Evolutionary conservation across 306 rosid species (phyloP).

Genomic region (Acacia acuminata): DNA sequence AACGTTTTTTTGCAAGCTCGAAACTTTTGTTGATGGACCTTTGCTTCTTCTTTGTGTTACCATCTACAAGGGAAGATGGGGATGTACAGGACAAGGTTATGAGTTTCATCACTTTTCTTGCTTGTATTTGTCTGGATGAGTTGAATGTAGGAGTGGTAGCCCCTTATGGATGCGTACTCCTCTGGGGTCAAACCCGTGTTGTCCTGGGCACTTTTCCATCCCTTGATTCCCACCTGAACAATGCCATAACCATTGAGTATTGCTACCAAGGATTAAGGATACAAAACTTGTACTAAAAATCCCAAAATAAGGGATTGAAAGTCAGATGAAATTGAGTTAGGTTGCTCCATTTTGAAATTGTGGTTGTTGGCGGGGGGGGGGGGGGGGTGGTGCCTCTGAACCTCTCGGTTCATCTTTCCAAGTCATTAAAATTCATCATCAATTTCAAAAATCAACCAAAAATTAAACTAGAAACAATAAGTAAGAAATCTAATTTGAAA

Average conservation of each 20-base stretch:
- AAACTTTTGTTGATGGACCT: slow-evolving; percentile 41
- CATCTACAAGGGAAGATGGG: slow-evolving; percentile 47
- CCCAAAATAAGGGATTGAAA: neutral
- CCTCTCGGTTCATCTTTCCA: too few species aligned
- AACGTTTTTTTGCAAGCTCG: slow-evolving; percentile 42
- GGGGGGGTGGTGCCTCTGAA: too few species aligned
- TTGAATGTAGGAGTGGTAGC: slow-evolving; percentile 62
- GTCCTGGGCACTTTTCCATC: slow-evolving; percentile 76
- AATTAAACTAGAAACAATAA: too few species aligned
- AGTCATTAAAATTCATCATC: too few species aligned
- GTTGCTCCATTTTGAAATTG: neutral
- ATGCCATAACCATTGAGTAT: neutral
- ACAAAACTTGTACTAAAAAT: neutral
- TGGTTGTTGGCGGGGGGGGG: too few species aligned
- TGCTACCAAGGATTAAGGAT: neutral
- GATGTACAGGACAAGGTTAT: slow-evolving; percentile 65
- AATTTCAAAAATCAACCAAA: too few species aligned
- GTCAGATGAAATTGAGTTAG: neutral
- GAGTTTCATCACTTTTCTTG: slow-evolving; percentile 42
- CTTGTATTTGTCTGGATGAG: slow-evolving; percentile 62
- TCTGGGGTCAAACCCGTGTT: slow-evolving; percentile 63
- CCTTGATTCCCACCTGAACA: slow-evolving; percentile 81
- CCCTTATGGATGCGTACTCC: slow-evolving; percentile 68
- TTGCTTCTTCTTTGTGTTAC: slow-evolving; percentile 43
- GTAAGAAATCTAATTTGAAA: too few species aligned